A percentile compares a stretch with the other conserved stretches of the same genome.
Evolutionary conservation across 192 early-diverging fungal genomes (phyloP).

Genomic region (Entophlyctis luteolus): DNA sequence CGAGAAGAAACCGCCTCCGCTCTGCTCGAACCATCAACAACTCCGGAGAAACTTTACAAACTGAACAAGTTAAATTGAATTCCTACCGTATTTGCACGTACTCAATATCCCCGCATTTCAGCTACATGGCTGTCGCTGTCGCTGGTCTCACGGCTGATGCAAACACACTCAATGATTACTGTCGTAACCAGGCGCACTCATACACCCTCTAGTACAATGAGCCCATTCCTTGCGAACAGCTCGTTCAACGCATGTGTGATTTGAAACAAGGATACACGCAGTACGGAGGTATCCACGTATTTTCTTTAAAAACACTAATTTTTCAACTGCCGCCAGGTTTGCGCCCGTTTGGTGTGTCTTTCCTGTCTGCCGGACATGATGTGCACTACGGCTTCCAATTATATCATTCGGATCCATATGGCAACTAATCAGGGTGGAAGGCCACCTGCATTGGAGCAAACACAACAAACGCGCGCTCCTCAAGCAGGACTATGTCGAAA

Average conservation of each 20-base stretch:
- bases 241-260: constrained; percentile 93
- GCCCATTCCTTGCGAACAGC: constrained; percentile 88
- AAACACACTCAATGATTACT: constrained; percentile 89
- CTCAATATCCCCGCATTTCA: no score
- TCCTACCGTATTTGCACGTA: no score
- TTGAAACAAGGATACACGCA: constrained; percentile 99
- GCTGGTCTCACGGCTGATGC: constrained; percentile 96
- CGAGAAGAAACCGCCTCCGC: constrained; percentile 93
- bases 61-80: constrained; percentile 86
- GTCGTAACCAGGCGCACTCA: constrained; percentile 79
- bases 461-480: constrained; percentile 83
- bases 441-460: constrained; percentile 97
- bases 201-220: constrained; percentile 86
- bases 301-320: neutral
- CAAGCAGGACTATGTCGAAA: constrained; percentile 97
- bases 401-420: constrained; percentile 96
- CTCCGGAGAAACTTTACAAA: constrained; percentile 96
- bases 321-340: constrained; percentile 52
- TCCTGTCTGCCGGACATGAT: constrained; percentile 95
- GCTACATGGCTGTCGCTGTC: constrained; percentile 86
- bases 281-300: constrained; percentile 68
- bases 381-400: constrained; percentile 88
- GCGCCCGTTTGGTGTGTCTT: constrained; percentile 97
- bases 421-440: constrained; percentile 99
- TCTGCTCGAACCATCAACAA: constrained; percentile 80